These are phyloP conservation scores for Carex arenaria DNA, from an alignment of 202 grass and related monocot genomes.

Conservation along the genomic window DNA sequence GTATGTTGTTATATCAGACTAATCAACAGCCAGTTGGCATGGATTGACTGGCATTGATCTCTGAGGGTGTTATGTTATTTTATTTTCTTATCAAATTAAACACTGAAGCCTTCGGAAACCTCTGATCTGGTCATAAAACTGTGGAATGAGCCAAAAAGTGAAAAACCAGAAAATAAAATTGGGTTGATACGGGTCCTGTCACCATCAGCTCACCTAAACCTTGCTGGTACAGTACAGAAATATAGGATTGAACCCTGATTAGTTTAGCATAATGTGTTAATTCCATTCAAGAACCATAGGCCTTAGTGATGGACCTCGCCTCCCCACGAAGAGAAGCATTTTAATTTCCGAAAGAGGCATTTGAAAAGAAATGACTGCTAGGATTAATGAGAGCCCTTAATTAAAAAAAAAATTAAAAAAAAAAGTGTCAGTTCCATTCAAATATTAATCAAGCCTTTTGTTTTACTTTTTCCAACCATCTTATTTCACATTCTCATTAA, in stretches of 20 bases:
- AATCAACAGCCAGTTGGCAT: neutral
- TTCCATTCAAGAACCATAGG: neutral
- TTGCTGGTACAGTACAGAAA: neutral
- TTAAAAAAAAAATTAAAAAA: too few species aligned
- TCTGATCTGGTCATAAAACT: neutral
- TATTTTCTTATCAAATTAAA: neutral
- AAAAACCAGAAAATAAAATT: neutral
- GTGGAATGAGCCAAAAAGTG: neutral
- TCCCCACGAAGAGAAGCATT: too few species aligned
- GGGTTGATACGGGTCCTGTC: neutral
- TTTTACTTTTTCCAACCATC: neutral
- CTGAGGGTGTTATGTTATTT: neutral
- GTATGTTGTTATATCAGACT: slow-evolving; percentile 38
- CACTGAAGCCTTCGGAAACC: neutral
- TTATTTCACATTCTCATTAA: slow-evolving; percentile 12
- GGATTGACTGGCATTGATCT: neutral
- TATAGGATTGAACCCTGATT: neutral
- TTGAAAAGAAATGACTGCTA: too few species aligned
- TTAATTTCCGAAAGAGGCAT: too few species aligned
- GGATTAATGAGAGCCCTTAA: too few species aligned
- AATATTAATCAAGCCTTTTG: neutral
- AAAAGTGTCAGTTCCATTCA: neutral
- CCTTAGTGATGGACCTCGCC: too few species aligned
- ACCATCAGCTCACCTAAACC: neutral
- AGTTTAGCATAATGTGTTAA: neutral